Percentiles rank a stretch among this genome's conserved stretches.
Evolutionary conservation across 768 basidiomycete species (phyloP).

Genomic region (Lactarius akahatsu): DNA sequence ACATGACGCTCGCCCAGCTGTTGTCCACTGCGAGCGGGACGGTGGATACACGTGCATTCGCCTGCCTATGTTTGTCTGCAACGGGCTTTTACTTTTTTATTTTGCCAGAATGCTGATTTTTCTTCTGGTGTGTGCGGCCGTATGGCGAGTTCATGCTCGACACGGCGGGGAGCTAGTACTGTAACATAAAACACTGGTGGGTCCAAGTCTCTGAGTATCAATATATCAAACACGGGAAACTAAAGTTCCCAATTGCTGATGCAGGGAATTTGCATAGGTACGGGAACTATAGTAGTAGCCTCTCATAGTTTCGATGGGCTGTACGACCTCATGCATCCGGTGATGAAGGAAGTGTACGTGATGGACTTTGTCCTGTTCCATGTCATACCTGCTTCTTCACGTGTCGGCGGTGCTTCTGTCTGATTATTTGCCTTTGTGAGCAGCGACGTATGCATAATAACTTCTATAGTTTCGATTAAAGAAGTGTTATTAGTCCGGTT

Average conservation of each 20-base stretch:
- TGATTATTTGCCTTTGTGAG: too few relatives aligned
- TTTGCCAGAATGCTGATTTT: background rate
- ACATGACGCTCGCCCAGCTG: conserved; percentile 55
- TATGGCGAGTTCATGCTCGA: conserved; percentile 81
- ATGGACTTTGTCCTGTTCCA: background rate
- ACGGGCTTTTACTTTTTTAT: too few relatives aligned
- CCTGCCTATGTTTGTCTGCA: conserved; percentile 40
- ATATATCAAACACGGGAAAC: too few relatives aligned
- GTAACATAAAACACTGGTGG: too few relatives aligned
- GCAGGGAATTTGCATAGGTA: too few relatives aligned
- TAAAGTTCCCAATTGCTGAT: too few relatives aligned
- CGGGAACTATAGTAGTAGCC: background rate
- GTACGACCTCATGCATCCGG: background rate
- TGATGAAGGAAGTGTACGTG: background rate
- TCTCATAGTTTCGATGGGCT: background rate
- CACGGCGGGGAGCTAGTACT: conserved; percentile 63
- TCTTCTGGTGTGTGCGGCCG: conserved; percentile 42
- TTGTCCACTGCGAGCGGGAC: conserved; percentile 42
- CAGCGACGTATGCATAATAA: too few relatives aligned
- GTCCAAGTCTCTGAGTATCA: too few relatives aligned
- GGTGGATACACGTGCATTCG: conserved; percentile 41
- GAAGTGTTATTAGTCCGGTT: too few relatives aligned
- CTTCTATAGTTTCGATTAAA: too few relatives aligned
- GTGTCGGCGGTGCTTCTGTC: too few relatives aligned
- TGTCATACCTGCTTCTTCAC: background rate